phyloP scores from a whole-genome alignment of 2,329 filamentous ascomycete genomes.

The Allantophomopsis lycopodina region DNA sequence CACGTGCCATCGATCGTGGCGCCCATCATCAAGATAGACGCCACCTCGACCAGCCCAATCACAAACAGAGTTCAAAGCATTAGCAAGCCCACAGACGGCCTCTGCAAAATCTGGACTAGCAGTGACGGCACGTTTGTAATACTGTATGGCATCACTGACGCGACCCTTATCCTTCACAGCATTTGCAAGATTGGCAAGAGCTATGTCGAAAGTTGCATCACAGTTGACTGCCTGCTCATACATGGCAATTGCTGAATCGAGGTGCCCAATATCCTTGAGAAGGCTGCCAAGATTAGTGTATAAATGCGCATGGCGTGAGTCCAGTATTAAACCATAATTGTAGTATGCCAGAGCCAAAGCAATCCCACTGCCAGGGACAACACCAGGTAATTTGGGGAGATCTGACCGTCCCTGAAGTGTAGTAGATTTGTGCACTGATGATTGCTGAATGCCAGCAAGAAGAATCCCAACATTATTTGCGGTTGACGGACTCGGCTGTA shows the following conservation, averaged over 20 bases:
- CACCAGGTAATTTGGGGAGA: slow-evolving; percentile 53
- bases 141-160: slow-evolving; percentile 80
- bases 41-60: slow-evolving; percentile 87
- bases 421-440: slow-evolving; percentile 22
- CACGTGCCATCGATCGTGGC: slow-evolving; percentile 86
- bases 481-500: slow-evolving; percentile 92
- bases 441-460: slow-evolving; percentile 83
- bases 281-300: slow-evolving; percentile 94
- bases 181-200: slow-evolving; percentile 89
- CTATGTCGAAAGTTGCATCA: slow-evolving; percentile 93
- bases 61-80: slow-evolving; percentile 91
- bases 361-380: slow-evolving; percentile 74
- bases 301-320: slow-evolving; percentile 82
- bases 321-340: slow-evolving; percentile 80
- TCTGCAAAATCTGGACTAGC: slow-evolving; percentile 96
- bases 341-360: slow-evolving; percentile 87
- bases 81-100: slow-evolving; percentile 89
- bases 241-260: slow-evolving; percentile 88
- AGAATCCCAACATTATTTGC: slow-evolving; percentile 97
- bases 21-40: slow-evolving; percentile 58
- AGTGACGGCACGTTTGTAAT: slow-evolving; percentile 79
- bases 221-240: slow-evolving; percentile 90
- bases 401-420: slow-evolving; percentile 16
- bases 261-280: slow-evolving; percentile 88
- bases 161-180: slow-evolving; percentile 94